Conservation (phyloP, 2,329 filamentous ascomycete species). For the Aspergillus sp. region DNA sequence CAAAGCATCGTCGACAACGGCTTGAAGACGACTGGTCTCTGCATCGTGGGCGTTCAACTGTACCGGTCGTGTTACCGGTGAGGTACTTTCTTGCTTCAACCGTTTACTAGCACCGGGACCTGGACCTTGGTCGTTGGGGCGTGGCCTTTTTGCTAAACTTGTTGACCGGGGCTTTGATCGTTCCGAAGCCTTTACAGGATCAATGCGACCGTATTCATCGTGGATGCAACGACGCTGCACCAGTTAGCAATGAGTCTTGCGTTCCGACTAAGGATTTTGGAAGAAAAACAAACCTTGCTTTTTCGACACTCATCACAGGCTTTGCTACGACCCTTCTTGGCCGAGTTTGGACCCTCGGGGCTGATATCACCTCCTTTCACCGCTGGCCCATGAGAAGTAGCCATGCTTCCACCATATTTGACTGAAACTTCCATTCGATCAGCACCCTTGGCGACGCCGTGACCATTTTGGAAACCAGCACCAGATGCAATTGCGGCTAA, state of each 20-base stretch:
- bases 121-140: conserved; percentile 47
- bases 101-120: conserved; percentile 33
- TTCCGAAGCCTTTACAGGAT: conserved; percentile 67
- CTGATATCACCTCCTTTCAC: conserved; percentile 37
- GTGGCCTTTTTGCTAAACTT: conserved; percentile 59
- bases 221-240: conserved; percentile 68
- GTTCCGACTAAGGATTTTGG: neutral
- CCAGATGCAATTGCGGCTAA: conserved; percentile 45
- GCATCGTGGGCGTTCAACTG: conserved; percentile 28
- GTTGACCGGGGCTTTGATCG: conserved; percentile 63
- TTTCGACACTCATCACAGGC: conserved; percentile 70
- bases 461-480: conserved; percentile 36
- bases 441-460: conserved; percentile 26
- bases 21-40: conserved; percentile 23
- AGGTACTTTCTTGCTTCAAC: conserved; percentile 41
- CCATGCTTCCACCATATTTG: conserved; percentile 31
- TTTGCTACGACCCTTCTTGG: conserved; percentile 64
- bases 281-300: conserved; percentile 61
- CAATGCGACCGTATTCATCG: conserved; percentile 66
- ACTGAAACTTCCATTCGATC: conserved; percentile 36
- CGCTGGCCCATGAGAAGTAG: conserved; percentile 31
- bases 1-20: conserved; percentile 14
- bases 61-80: conserved; percentile 29
- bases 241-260: conserved; percentile 24
- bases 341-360: conserved; percentile 43